Conservation (phyloP, 176 grass and related monocot species). For the Cocos nucifera region DNA sequence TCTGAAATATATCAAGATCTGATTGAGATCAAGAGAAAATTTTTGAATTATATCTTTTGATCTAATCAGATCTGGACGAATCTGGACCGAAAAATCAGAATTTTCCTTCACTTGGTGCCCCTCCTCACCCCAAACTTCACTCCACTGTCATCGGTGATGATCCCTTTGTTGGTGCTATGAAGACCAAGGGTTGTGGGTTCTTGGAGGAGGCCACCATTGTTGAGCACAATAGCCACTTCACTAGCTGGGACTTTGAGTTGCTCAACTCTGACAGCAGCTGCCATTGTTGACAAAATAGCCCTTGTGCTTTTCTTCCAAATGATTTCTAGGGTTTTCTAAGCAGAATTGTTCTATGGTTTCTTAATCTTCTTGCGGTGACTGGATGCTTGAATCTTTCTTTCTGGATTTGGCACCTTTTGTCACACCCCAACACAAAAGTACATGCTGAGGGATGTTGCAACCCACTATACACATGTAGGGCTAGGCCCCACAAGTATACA, state of each 20-base stretch:
- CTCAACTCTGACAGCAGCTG: slow-evolving; percentile 46
- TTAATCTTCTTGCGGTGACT: background rate
- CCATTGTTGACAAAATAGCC: slow-evolving; percentile 40
- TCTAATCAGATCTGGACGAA: too few relatives aligned
- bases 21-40: too few relatives aligned
- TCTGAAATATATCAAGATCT: too few relatives aligned
- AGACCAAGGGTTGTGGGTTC: slow-evolving; percentile 81
- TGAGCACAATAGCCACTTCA: slow-evolving; percentile 36
- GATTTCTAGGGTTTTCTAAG: too few relatives aligned
- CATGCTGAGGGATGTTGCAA: too few relatives aligned
- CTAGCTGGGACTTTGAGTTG: slow-evolving; percentile 35
- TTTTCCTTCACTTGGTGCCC: slow-evolving; percentile 23
- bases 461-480: too few relatives aligned
- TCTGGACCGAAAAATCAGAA: too few relatives aligned
- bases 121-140: slow-evolving; percentile 29
- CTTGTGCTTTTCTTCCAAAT: background rate
- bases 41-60: too few relatives aligned
- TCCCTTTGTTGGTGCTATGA: slow-evolving; percentile 23
- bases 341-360: background rate
- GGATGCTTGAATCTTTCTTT: too few relatives aligned
- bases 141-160: slow-evolving; percentile 57
- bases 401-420: too few relatives aligned
- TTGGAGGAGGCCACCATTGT: slow-evolving; percentile 38
- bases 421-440: too few relatives aligned
- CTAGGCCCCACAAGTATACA: too few relatives aligned